Base-by-base conservation (phyloP, 768 basidiomycete genomes). In the Coprinopsis cinerea region DNA sequence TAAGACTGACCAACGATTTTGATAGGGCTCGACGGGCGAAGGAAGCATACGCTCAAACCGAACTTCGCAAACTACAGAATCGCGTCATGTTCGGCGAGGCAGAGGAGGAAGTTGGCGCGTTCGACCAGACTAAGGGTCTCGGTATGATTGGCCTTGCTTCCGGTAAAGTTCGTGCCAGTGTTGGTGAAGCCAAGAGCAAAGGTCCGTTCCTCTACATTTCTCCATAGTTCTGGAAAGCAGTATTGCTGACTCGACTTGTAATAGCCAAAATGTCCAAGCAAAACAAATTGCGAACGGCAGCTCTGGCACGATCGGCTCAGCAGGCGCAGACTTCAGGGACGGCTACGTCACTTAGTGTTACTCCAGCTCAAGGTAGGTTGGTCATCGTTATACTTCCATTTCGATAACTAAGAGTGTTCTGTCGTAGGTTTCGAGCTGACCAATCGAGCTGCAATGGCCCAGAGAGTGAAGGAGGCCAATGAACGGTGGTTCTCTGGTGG, bases 11-110 rank as follows among this genome's bases (percentile, higher is more conserved):
- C n/a, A n/a, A n/a, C n/a, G n/a, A n/a, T 15, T 18, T 22, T 22
- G 35, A 39, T 36, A 96, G 94, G 6, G 96, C 95, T 1, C 83
- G 96, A 40, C 95, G 97, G 64, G 89, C 92, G n/a, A 99, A 99
- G 63, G 96, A 98, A 67, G 93, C 92, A 1, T 94, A 94, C 61
- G 93, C 92, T 3, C 89, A 92, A 67, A 98, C 96, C 1, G 96
- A 99, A 64, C 73, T 99, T 39, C 84, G 93, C 54, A 98, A 98
- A 68, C 74, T 96, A 55, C 95, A 98, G 69, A 99, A 99, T 65
- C 82, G 96, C 41, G 88, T 98, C 88, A 82, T 75, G 48, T 98
- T 99, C 59, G 96, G 95, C 35, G 85, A 95, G 66, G 87, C 85
- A 1, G 96, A 98, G 61, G 86, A 94, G 60, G 96, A 99, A 65